Percentiles rank a stretch among this genome's conserved stretches.
phyloP scores from a whole-genome alignment of 306 rosid genomes.

The Dryas octopetala region DNA sequence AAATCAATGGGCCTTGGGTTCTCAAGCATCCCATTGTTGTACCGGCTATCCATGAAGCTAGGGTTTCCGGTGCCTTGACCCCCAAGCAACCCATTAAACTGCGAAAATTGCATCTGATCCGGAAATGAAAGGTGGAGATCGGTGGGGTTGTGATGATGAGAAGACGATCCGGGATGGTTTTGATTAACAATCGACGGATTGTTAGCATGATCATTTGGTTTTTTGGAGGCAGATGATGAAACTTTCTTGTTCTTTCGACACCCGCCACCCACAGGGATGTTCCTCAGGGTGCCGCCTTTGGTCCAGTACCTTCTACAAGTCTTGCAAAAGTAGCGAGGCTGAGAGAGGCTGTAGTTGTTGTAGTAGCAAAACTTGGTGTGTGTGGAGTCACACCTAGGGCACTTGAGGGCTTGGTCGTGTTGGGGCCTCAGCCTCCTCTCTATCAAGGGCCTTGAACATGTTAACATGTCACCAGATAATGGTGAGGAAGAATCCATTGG shows the following conservation, averaged over 20 bases:
- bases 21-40: constrained; percentile 38
- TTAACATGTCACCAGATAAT: constrained; percentile 64
- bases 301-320: constrained; percentile 98
- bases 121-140: constrained; percentile 78
- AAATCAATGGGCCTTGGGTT: constrained; percentile 63
- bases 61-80: constrained; percentile 48
- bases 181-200: constrained; percentile 20
- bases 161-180: constrained; percentile 34
- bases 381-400: constrained; percentile 92
- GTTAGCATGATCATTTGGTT: constrained; percentile 45
- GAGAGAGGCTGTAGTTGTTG: constrained; percentile 97
- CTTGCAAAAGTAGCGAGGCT: constrained; percentile 97
- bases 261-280: constrained; percentile 97
- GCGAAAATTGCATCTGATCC: constrained; percentile 63
- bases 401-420: constrained; percentile 77
- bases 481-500: constrained; percentile 82
- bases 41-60: constrained; percentile 35
- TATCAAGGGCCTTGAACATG: constrained; percentile 72
- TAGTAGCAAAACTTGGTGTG: constrained; percentile 98
- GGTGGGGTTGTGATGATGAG: constrained; percentile 48
- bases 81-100: constrained; percentile 45
- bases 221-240: constrained; percentile 40
- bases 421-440: constrained; percentile 80
- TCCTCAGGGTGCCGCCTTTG: constrained; percentile 90
- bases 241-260: constrained; percentile 91